These are phyloP conservation scores for Alternaria incomplexa DNA, from an alignment of 2,329 filamentous ascomycete genomes.

Conservation along the genomic window DNA sequence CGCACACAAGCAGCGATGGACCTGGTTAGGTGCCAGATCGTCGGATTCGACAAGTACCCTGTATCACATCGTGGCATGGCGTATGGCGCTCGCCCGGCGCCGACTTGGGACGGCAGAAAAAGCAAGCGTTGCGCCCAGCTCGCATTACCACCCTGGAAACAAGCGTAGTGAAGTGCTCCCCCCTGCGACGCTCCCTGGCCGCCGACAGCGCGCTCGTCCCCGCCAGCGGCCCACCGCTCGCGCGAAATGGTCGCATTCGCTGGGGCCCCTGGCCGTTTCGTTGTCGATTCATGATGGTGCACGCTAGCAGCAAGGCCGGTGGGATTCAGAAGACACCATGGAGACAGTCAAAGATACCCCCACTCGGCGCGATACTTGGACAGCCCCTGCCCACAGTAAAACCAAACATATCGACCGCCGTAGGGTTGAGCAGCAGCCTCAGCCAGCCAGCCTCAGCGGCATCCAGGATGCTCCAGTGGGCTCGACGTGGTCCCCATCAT, in stretches of 20 bases:
- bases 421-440: slow-evolving; percentile 18
- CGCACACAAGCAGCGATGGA: slow-evolving; percentile 34
- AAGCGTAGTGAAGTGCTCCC: slow-evolving; percentile 23
- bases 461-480: slow-evolving; percentile 6
- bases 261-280: slow-evolving; percentile 37
- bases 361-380: slow-evolving; percentile 22
- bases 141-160: slow-evolving; percentile 33
- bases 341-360: slow-evolving; percentile 36
- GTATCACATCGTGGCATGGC: slow-evolving; percentile 50
- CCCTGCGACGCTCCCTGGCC: slow-evolving; percentile 27
- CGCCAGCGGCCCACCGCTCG: slow-evolving; percentile 23
- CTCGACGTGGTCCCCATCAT: neutral
- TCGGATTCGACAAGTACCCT: slow-evolving; percentile 48
- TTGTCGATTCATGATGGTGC: slow-evolving; percentile 38
- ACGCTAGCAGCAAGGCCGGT: slow-evolving; percentile 21
- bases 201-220: slow-evolving; percentile 22
- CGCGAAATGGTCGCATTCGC: slow-evolving; percentile 27
- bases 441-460: slow-evolving; percentile 21
- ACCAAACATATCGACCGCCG: slow-evolving; percentile 26
- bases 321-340: slow-evolving; percentile 35
- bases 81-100: slow-evolving; percentile 36
- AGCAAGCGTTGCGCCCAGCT: slow-evolving; percentile 28
- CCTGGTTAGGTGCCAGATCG: slow-evolving; percentile 48
- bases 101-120: slow-evolving; percentile 39
- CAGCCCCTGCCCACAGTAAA: slow-evolving; percentile 29